Conservation (phyloP, 2,329 filamentous ascomycete species). For the Colletotrichum horii region DNA sequence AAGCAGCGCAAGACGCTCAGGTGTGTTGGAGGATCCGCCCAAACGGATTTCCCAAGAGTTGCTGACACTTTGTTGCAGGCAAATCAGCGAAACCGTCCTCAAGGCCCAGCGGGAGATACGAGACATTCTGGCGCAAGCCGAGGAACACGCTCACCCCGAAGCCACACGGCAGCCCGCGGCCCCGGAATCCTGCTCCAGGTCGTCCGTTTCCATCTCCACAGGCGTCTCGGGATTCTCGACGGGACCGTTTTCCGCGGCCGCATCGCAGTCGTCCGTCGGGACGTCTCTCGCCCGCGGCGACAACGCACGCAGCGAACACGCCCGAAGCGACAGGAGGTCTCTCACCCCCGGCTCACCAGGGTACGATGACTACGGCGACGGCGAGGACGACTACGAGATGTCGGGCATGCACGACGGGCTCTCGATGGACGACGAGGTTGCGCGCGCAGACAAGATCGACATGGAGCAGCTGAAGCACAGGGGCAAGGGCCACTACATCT, state of each 20-base stretch:
- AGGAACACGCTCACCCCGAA: not conserved
- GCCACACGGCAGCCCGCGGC: not conserved
- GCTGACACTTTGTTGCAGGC: not conserved
- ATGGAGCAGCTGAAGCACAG: constrained; percentile 44
- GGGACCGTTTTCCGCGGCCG: constrained; percentile 1
- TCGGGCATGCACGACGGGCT: constrained; percentile 28
- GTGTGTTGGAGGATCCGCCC: not conserved
- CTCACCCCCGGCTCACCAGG: not conserved
- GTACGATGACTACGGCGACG: not conserved
- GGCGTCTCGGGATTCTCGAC: not conserved
- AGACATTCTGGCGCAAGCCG: not conserved
- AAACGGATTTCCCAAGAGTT: not conserved
- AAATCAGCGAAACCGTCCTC: not conserved
- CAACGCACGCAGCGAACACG: not conserved
- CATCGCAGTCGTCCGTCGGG: not conserved
- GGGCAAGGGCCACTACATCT: constrained; percentile 43
- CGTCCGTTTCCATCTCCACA: constrained; percentile 16
- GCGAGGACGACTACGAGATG: not conserved
- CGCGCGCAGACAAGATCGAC: constrained; percentile 1
- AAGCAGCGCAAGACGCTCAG: constrained; percentile 6
- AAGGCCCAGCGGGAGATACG: not conserved
- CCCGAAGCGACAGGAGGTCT: not conserved
- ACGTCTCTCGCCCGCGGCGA: not conserved
- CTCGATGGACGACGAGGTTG: not conserved
- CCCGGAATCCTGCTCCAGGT: constrained; percentile 16